Conservation (phyloP, 441 rosid genomes). For the Erodium trifolium region DNA sequence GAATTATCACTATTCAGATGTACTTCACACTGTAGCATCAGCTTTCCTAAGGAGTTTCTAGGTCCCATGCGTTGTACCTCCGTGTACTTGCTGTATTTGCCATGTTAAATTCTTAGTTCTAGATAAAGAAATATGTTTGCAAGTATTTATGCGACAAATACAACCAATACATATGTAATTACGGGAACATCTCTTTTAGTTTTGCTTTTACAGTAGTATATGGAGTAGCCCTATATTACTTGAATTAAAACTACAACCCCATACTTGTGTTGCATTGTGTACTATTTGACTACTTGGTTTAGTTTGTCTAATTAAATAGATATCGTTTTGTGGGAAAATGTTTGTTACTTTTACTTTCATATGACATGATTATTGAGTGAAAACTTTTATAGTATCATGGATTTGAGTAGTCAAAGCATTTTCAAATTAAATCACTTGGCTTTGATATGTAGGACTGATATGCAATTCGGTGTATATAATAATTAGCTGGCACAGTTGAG, state of each 20-base stretch:
- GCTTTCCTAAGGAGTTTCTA: neutral
- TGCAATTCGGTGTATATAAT: too few species aligned
- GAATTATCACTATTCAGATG: neutral
- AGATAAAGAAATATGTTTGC: neutral
- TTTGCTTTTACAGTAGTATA: neutral
- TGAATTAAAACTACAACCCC: neutral
- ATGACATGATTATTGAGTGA: neutral
- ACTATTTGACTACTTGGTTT: neutral
- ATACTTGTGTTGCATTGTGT: neutral
- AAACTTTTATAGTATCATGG: neutral
- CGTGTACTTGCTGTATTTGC: neutral
- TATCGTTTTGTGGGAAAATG: neutral
- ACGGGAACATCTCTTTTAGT: neutral
- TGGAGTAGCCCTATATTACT: neutral
- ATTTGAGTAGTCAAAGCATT: neutral
- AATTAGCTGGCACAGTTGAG: too few species aligned
- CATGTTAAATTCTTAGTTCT: neutral
- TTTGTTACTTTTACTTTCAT: neutral
- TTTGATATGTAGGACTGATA: too few species aligned
- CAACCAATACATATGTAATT: neutral
- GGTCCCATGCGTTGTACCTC: neutral
- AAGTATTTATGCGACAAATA: neutral
- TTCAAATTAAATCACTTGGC: too few species aligned
- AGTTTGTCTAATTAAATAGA: neutral
- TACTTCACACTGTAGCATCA: neutral